A percentile compares a stretch with the other conserved stretches of the same genome.
Conservation (phyloP, 768 basidiomycete genomes). For the Lactifluus pinguis region DNA sequence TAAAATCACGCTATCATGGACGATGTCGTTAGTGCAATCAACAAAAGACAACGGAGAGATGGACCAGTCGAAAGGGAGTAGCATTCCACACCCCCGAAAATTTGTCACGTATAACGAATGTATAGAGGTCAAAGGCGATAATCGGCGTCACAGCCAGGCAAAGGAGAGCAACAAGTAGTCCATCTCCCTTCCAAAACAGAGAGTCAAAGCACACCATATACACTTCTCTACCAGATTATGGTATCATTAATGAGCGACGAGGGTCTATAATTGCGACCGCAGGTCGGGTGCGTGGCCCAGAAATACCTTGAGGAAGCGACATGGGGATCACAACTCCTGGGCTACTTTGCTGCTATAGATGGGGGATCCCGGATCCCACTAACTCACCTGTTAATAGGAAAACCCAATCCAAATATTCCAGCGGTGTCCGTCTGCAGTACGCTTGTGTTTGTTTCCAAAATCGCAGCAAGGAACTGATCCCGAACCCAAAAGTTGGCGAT, state of each 20-base stretch:
- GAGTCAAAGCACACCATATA: neutral
- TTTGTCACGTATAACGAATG: neutral
- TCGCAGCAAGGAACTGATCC: slow-evolving; percentile 55
- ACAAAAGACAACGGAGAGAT: neutral
- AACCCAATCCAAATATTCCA: slow-evolving; percentile 70
- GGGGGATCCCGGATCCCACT: neutral
- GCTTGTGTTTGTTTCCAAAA: slow-evolving; percentile 60
- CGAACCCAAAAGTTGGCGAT: slow-evolving; percentile 43
- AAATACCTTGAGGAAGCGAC: neutral
- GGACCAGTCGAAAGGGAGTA: neutral
- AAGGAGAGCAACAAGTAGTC: neutral
- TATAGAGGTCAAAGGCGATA: neutral
- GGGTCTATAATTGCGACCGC: neutral
- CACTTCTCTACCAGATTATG: neutral
- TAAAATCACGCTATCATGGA: slow-evolving; percentile 17
- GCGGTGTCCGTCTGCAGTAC: slow-evolving; percentile 45
- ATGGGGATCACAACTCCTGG: neutral
- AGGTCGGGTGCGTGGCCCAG: neutral
- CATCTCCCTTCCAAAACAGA: neutral
- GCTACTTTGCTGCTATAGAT: neutral
- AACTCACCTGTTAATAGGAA: slow-evolving; percentile 58
- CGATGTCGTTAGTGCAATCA: neutral
- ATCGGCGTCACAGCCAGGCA: neutral
- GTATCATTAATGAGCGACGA: neutral
- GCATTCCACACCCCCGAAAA: neutral